phyloP scores from a whole-genome alignment of 805 yeast species.

The Wickerhamiella kurtzmanii region DNA sequence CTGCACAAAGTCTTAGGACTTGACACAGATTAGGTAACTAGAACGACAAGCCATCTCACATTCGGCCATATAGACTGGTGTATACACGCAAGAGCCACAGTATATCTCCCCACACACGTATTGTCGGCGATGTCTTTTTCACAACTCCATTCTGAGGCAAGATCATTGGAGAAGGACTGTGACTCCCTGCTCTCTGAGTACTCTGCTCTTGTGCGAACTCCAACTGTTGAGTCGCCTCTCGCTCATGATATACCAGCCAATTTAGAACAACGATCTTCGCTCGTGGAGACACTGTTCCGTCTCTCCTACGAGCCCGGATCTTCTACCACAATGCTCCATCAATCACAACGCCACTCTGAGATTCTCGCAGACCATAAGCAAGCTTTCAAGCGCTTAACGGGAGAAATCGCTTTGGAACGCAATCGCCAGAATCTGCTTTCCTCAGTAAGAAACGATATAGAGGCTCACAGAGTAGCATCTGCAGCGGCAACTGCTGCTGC shows the following conservation, averaged over 20 bases:
- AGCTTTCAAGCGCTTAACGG: conserved; percentile 46
- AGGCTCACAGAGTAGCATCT: conserved; percentile 37
- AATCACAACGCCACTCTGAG: conserved; percentile 71
- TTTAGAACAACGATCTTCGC: conserved; percentile 29
- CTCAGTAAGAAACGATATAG: conserved; percentile 68
- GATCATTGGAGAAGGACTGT: conserved; percentile 55
- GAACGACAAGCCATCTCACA: neutral
- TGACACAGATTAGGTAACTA: too few relatives aligned
- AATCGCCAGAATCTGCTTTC: conserved; percentile 60
- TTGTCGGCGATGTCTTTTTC: neutral
- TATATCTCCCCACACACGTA: neutral
- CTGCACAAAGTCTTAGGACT: too few relatives aligned
- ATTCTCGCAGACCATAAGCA: conserved; percentile 53
- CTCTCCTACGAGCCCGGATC: conserved; percentile 34
- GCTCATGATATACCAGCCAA: conserved; percentile 38
- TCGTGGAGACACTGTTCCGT: conserved; percentile 19
- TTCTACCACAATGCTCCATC: conserved; percentile 65
- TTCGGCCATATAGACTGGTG: neutral
- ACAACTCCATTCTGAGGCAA: conserved; percentile 8
- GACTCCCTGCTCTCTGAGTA: conserved; percentile 38
- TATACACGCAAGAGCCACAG: too few relatives aligned
- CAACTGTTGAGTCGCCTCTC: conserved; percentile 37
- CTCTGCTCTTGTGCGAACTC: conserved; percentile 41
- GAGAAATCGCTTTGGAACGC: conserved; percentile 56
- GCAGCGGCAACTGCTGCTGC: conserved; percentile 19